Evolutionary conservation across 768 basidiomycete species (phyloP).

Genomic region (Phanerochaete sordida): DNA sequence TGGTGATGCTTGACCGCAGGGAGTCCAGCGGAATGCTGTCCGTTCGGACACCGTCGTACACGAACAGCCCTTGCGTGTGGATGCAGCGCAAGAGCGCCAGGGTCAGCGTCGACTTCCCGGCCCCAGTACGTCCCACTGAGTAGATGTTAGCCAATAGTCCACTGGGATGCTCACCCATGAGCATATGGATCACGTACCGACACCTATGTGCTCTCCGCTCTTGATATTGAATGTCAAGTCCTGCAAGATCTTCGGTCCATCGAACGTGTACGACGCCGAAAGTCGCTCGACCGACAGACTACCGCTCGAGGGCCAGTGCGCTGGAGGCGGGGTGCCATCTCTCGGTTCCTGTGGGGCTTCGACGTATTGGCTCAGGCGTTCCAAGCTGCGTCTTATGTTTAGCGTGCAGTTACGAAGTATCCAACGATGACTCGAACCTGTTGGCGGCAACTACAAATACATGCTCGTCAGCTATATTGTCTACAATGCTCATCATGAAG

Average conservation of each 20-base stretch:
- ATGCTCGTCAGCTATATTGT: conserved; percentile 17
- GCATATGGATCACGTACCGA: conserved; percentile 32
- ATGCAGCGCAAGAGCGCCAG: conserved; percentile 53
- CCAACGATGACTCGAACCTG: conserved; percentile 30
- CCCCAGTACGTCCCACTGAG: conserved; percentile 55
- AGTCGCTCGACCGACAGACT: conserved; percentile 47
- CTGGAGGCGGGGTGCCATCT: conserved; percentile 41
- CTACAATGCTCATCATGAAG: not conserved
- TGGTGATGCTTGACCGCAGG: conserved; percentile 49
- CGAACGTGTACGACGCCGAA: conserved; percentile 45
- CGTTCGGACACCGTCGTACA: conserved; percentile 46
- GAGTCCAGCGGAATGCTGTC: conserved; percentile 47
- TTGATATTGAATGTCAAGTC: conserved; percentile 46
- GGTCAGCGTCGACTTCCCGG: conserved; percentile 47
- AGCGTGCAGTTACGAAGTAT: too few species aligned
- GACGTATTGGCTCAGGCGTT: conserved; percentile 52
- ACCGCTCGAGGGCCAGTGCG: conserved; percentile 62
- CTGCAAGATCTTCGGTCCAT: conserved; percentile 55
- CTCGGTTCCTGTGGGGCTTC: conserved; percentile 53
- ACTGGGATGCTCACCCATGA: not conserved
- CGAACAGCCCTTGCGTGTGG: conserved; percentile 47
- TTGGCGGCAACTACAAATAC: conserved; percentile 33
- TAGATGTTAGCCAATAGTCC: not conserved
- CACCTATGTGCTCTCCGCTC: conserved; percentile 54
- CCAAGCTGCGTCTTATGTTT: too few species aligned